Base-by-base conservation (phyloP, 495 filamentous ascomycete genomes). In the Rusavskia elegans region DNA sequence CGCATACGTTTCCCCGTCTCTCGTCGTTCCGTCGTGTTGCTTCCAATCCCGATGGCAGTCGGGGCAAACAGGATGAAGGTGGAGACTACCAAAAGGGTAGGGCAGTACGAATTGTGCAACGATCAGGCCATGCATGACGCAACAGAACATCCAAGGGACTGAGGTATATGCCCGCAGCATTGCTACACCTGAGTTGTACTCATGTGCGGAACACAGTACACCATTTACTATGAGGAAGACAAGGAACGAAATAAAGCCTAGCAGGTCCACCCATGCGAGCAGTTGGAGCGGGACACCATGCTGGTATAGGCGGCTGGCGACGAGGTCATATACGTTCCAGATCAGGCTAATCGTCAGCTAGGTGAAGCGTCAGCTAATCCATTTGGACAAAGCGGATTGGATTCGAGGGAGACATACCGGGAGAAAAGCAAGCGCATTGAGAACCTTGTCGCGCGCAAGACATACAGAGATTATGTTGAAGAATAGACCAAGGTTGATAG, bases 111-210 rank as follows among this genome's bases (percentile, higher is more conserved):
- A 32, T 32, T 52, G 37, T 8, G 38, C 17, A 27, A 44, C 50
- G 23, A 52, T 29, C 17, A 42, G 32, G 14, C 50, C 50, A 45
- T 52, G 50, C 2, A 41, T 52, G 27, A 32, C 29, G n/a, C 50
- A 52, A 38, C 19, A 52, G 13, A 32, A 19, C 50, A 52, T 52
- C 50, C 50, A 52, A 14, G 50, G 50, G 16, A 52, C 40, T 17
- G 37, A 42, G 25, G 50, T 44, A 19, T 52, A 52, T 44, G 36
- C 27, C 20, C 45, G 17, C 8, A 52, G 23, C 19, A 52, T 42
- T 8, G 21, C 39, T 10, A 39, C 39, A 35, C 39, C 29, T 7
- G 9, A 7, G 2, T 29, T 3, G 29, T 30, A 11, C 27, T 42
- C 27, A 27, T 16, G 23, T 13, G n/a, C 30, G 5, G 36, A 11